phyloP scores from a whole-genome alignment of 164 flowering plant genomes.

The Macadamia tetraphylla region DNA sequence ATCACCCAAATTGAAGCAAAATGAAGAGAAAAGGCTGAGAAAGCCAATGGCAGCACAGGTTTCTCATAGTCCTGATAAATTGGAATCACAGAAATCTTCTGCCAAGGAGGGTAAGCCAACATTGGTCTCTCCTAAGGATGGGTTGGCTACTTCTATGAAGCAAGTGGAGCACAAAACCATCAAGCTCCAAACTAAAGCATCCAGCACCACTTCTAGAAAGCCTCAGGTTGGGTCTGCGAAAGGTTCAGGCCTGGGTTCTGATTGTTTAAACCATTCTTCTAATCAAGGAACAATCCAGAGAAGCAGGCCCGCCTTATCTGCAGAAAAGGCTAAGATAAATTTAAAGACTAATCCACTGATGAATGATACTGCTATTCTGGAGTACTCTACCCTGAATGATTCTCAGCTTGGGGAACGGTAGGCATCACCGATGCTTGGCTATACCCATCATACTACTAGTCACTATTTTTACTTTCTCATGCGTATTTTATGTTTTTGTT shows the following conservation, averaged over 20 bases:
- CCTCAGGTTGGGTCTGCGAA: constrained; percentile 27
- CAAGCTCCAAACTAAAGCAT: constrained; percentile 33
- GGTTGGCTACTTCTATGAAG: constrained; percentile 18
- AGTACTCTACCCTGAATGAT: constrained; percentile 21
- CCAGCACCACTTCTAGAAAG: constrained; percentile 31
- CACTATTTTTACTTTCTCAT: neutral
- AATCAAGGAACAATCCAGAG: constrained; percentile 33
- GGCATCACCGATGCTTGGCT: neutral
- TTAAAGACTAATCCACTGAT: constrained; percentile 27
- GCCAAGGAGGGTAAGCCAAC: constrained; percentile 27
- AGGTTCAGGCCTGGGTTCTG: constrained; percentile 25
- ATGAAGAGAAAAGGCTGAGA: constrained; percentile 33
- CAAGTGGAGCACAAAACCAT: constrained; percentile 28
- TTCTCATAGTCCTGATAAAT: constrained; percentile 27
- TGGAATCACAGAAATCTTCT: constrained; percentile 26
- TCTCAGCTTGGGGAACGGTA: constrained; percentile 38
- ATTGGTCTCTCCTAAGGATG: constrained; percentile 28
- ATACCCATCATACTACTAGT: neutral
- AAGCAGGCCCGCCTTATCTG: constrained; percentile 32
- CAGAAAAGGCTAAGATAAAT: constrained; percentile 43
- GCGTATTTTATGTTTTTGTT: constrained; percentile 4
- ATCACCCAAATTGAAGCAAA: constrained; percentile 21
- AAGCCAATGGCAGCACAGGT: constrained; percentile 16
- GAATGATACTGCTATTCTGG: constrained; percentile 15
- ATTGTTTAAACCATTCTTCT: constrained; percentile 29